Evolutionary conservation across 2,329 filamentous ascomycete genomes (phyloP).

Genomic region (Alternaria arbusti): DNA sequence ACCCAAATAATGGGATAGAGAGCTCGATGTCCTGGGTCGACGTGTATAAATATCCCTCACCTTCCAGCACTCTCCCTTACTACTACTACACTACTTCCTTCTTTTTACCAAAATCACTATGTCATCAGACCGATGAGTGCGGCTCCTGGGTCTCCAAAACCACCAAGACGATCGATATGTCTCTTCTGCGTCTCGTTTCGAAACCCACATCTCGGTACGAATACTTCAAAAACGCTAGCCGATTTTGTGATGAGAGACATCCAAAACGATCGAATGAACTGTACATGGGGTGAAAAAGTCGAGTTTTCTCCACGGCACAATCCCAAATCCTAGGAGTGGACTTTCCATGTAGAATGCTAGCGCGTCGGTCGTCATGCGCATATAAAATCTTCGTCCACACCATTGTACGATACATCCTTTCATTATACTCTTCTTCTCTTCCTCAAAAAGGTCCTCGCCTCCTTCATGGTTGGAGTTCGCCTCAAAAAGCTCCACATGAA

Average conservation of each 20-base stretch:
- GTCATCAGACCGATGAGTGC: neutral
- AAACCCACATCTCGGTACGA: neutral
- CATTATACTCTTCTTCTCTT: no score
- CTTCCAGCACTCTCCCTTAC: rapidly evolving
- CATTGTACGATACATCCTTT: rapidly evolving
- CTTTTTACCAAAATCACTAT: neutral
- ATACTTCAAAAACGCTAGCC: neutral
- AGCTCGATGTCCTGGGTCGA: neutral
- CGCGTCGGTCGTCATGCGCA: neutral
- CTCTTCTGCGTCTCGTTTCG: neutral
- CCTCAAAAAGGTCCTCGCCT: no score
- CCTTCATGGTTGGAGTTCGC: no score
- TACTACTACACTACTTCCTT: neutral
- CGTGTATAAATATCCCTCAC: neutral
- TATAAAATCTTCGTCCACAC: neutral
- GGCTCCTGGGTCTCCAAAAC: neutral
- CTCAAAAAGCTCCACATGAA: no score
- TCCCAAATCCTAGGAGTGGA: neutral
- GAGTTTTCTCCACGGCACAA: neutral
- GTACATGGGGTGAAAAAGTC: neutral
- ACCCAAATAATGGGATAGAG: neutral
- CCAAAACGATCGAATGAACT: neutral
- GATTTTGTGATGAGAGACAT: neutral
- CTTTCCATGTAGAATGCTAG: neutral
- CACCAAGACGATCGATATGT: no score